phyloP scores from a whole-genome alignment of 257 asterid species.

The Gentiana straminea region DNA sequence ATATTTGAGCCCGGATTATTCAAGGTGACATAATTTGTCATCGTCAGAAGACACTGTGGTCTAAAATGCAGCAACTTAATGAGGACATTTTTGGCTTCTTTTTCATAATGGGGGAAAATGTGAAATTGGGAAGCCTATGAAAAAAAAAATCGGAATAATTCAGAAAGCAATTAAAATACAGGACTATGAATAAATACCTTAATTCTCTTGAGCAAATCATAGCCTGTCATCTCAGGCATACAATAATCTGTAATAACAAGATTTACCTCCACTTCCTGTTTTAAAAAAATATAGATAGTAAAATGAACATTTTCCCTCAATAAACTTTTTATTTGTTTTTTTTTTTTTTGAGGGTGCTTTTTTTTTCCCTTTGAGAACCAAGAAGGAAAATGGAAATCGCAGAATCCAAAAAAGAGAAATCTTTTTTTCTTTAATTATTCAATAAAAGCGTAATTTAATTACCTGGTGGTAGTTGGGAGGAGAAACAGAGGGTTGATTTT shows the following conservation, averaged over 20 bases:
- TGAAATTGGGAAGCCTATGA: neutral
- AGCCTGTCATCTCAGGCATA: conserved; percentile 46
- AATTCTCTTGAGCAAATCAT: conserved; percentile 39
- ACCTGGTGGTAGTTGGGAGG: conserved; percentile 30
- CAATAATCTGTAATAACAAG: conserved; percentile 38
- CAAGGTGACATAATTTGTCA: no score
- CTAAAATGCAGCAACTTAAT: conserved; percentile 4
- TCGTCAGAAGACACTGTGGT: conserved; percentile 16
- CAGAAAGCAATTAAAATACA: neutral
- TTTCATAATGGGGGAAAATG: conserved; percentile 17
- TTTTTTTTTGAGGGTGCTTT: neutral
- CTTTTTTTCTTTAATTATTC: no score
- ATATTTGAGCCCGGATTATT: no score
- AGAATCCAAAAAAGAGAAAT: neutral
- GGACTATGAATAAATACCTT: conserved; percentile 19
- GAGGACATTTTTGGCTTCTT: conserved; percentile 4
- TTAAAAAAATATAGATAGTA: neutral
- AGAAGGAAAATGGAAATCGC: conserved; percentile 9
- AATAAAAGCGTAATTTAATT: neutral
- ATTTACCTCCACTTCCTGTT: conserved; percentile 23
- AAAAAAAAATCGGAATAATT: neutral
- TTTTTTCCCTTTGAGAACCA: no score
- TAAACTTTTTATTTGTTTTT: neutral
- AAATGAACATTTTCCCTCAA: neutral
- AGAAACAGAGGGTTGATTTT: conserved; percentile 24